phyloP scores from a whole-genome alignment of 2,329 filamentous ascomycete species.

The Colletotrichum truncatum region DNA sequence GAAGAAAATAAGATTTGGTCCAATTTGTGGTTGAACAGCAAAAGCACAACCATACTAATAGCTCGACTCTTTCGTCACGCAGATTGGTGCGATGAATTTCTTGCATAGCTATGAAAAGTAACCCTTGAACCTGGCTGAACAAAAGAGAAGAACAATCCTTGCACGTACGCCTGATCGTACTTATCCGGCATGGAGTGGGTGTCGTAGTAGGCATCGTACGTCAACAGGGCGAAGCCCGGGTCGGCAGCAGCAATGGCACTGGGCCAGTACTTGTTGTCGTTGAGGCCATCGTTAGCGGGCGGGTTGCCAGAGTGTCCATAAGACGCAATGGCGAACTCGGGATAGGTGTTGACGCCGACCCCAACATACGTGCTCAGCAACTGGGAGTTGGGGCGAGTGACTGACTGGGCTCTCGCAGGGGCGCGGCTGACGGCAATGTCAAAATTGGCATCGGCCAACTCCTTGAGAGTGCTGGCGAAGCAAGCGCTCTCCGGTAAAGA shows the following conservation, averaged over 20 bases:
- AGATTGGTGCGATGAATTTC: no score
- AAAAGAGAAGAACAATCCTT: not conserved
- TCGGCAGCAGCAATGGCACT: conserved; percentile 29
- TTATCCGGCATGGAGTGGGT: not conserved
- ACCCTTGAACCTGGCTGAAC: no score
- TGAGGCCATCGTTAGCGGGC: conserved; percentile 31
- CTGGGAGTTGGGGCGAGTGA: not conserved
- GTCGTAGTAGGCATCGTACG: conserved; percentile 32
- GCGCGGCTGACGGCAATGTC: not conserved
- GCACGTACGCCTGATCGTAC: not conserved
- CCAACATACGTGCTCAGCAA: not conserved
- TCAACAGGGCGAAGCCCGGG: conserved; percentile 33
- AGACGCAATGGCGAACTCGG: conserved; percentile 2
- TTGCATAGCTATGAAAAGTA: no score
- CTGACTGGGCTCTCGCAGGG: not conserved
- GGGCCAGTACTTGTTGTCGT: conserved; percentile 36
- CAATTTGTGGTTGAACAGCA: no score
- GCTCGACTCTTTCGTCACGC: no score
- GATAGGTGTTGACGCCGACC: not conserved
- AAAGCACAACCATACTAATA: no score
- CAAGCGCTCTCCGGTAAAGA: conserved; percentile 34
- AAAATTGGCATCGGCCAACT: not conserved
- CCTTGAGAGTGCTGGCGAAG: conserved; percentile 19
- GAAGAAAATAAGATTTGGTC: no score
- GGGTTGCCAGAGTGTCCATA: conserved; percentile 1